Base-by-base conservation (phyloP, 495 filamentous ascomycete genomes). In the Umbilicaria muhlenbergii region DNA sequence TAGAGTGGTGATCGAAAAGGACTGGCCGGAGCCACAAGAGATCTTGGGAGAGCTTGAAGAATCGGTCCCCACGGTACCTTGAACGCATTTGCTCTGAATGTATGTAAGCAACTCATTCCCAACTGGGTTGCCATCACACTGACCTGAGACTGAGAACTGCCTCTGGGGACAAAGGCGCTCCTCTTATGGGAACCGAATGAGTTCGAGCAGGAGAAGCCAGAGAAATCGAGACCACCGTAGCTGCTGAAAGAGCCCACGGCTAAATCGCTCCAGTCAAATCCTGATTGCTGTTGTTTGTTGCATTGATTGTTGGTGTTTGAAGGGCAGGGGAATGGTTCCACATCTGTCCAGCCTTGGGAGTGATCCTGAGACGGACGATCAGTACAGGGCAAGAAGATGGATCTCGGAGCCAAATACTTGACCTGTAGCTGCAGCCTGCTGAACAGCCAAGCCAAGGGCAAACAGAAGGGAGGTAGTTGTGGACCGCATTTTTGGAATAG, bases 161-260 rank as follows among this genome's bases (percentile, higher is more conserved):
- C 48, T 24, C 38, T 45, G 24, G 39, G 43, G 33, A 44, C 36
- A 21, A 68, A 66, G 38, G 51, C 56, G 15, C 66, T 51, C 6
- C 24, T 28, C 58, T 62, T 62, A 37, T 43, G 54, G 32, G 68
- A 63, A 15, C 67, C 68, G 47, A 73, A 71, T 42, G 65, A 67
- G 53, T 73, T 65, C 35, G 62, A 60, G 64, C 80, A 86, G 31
- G 59, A 64, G 62, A 80, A 92, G 45, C 80, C 82, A 32, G 59
- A 66, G 70, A 88, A 93, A 46, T 66, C 64, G 54, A 87, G 80
- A 55, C 73, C 77, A 24, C 69, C 75, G 58, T 86, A 93, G n/a
- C 55, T 51, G 35, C 55, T 56, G 63, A 92, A 80, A n/a, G 58
- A 56, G 24, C 86, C 87, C 21, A 59, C 36, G 36, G 56, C 47